Evolutionary conservation across 2,329 filamentous ascomycete genomes (phyloP).

Genomic region (Aspergillus melleus): DNA sequence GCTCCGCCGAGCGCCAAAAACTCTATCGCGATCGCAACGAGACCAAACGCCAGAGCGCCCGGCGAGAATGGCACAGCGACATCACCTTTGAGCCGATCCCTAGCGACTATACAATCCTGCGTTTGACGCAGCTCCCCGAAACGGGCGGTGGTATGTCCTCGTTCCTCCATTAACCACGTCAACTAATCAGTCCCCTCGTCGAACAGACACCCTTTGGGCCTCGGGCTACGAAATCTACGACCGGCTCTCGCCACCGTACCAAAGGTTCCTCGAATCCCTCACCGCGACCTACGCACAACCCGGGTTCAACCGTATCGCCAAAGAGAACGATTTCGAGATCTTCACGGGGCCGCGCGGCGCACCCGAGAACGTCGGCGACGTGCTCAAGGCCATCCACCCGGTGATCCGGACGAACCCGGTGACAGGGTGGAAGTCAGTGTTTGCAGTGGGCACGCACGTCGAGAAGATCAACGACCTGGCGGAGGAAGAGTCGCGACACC

Average conservation of each 20-base stretch:
- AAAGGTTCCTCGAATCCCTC: conserved; percentile 41
- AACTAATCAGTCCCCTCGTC: background rate
- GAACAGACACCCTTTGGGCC: conserved; percentile 45
- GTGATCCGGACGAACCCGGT: conserved; percentile 55
- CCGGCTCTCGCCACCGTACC: conserved; percentile 40
- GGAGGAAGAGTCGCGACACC: conserved; percentile 31
- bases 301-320: conserved; percentile 31
- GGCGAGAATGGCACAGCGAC: conserved; percentile 51
- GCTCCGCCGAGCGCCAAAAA: conserved; percentile 40
- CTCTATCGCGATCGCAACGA: conserved; percentile 38
- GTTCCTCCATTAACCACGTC: background rate
- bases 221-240: conserved; percentile 46
- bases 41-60: conserved; percentile 28
- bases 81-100: conserved; percentile 52
- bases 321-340: conserved; percentile 31
- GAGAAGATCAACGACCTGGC: conserved; percentile 35
- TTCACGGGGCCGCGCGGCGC: conserved; percentile 45
- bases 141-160: conserved; percentile 40
- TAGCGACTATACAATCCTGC: conserved; percentile 49
- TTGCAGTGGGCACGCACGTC: conserved; percentile 33
- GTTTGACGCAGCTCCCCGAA: conserved; percentile 44
- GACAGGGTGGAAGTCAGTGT: conserved; percentile 42
- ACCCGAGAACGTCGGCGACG: conserved; percentile 57
- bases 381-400: conserved; percentile 49
- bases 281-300: conserved; percentile 38